Conservation (phyloP, 768 basidiomycete genomes). For the Peribolospora baueri region DNA sequence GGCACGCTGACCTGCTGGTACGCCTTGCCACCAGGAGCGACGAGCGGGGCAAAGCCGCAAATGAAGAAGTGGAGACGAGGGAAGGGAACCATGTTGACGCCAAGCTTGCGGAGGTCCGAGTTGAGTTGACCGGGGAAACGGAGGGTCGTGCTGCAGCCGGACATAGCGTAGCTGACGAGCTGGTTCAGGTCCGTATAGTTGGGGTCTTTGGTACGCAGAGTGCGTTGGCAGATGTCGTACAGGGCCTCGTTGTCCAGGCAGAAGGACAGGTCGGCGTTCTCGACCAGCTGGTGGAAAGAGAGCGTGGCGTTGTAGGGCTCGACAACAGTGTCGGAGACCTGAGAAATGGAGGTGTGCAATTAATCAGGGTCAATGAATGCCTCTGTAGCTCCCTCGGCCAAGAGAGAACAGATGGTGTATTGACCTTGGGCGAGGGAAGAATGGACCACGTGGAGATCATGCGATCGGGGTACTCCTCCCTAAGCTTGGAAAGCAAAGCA, state of each 20-base stretch:
- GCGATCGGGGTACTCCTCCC: conserved; percentile 30
- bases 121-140: conserved; percentile 81
- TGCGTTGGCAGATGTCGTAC: conserved; percentile 19
- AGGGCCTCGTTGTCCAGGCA: conserved; percentile 47
- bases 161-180: conserved; percentile 75
- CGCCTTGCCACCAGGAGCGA: conserved; percentile 35
- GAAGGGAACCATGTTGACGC: conserved; percentile 86
- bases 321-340: conserved; percentile 27
- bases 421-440: conserved; percentile 34
- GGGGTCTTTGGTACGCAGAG: conserved; percentile 17
- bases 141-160: conserved; percentile 72
- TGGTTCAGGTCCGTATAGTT: conserved; percentile 23
- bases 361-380: too few relatives aligned
- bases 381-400: not conserved
- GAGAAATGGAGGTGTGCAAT: too few relatives aligned
- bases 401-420: not conserved
- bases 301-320: conserved; percentile 57
- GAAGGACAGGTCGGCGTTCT: conserved; percentile 59
- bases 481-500: conserved; percentile 51
- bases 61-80: conserved; percentile 93
- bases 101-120: conserved; percentile 69
- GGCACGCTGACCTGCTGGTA: conserved; percentile 38
- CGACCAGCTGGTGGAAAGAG: conserved; percentile 68
- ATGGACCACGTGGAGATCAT: conserved; percentile 32
- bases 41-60: conserved; percentile 80